Evolutionary conservation across 768 basidiomycete species (phyloP).

Genomic region (Suillus paluster): DNA sequence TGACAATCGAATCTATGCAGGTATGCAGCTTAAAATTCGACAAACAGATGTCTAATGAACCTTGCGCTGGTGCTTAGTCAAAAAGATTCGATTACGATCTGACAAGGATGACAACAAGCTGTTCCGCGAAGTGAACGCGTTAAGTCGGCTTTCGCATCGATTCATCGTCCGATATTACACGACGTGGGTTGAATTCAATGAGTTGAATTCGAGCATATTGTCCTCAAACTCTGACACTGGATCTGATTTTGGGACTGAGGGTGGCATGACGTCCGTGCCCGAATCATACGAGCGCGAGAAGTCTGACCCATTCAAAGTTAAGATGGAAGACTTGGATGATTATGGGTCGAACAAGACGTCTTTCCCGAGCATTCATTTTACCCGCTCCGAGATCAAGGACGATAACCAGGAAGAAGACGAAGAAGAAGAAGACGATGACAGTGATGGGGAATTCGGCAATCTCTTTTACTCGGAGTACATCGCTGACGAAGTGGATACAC

Average conservation of each 20-base stretch:
- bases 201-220: conserved; percentile 49
- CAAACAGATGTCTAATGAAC: conserved; percentile 1
- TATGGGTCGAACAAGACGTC: conserved; percentile 58
- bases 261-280: conserved; percentile 62
- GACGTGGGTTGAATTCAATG: conserved; percentile 83
- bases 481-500: conserved; percentile 36
- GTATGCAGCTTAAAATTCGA: conserved; percentile 38
- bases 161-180: conserved; percentile 93
- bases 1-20: conserved; percentile 83
- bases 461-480: conserved; percentile 38
- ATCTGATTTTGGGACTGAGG: conserved; percentile 43
- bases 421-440: conserved; percentile 37
- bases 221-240: conserved; percentile 52
- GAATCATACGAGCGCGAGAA: conserved; percentile 44
- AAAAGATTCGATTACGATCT: conserved; percentile 84
- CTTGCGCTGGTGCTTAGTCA: conserved; percentile 51
- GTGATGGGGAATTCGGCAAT: conserved; percentile 41
- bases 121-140: conserved; percentile 86
- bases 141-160: conserved; percentile 86
- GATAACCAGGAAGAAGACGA: conserved; percentile 51
- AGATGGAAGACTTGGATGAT: conserved; percentile 66
- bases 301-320: conserved; percentile 65
- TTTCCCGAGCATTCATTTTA: conserved; percentile 90
- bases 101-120: conserved; percentile 85
- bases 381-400: conserved; percentile 45